These are phyloP conservation scores for Boletus sp. DNA, from an alignment of 768 basidiomycete genomes.

Conservation along the genomic window DNA sequence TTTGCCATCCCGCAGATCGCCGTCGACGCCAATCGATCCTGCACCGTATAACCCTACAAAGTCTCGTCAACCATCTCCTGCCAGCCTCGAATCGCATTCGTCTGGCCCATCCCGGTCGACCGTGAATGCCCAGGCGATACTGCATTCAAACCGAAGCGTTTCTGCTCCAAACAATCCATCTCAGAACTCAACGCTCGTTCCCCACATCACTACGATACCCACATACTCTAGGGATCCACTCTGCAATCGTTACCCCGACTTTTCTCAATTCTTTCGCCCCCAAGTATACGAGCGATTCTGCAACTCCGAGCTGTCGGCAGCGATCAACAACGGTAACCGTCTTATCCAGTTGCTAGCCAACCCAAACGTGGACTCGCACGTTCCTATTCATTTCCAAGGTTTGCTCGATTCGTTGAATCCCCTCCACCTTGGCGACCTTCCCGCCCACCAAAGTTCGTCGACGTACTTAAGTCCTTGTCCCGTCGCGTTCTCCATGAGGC, in stretches of 20 bases:
- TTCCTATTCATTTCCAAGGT: background rate
- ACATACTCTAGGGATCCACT: slow-evolving; percentile 33
- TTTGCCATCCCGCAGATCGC: background rate
- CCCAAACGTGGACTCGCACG: background rate
- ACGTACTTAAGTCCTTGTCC: slow-evolving; percentile 12
- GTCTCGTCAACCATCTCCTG: background rate
- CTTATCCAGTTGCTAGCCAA: background rate
- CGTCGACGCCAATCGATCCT: slow-evolving; percentile 2
- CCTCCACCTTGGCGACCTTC: background rate
- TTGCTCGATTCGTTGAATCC: background rate
- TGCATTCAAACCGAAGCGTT: background rate
- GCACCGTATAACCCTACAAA: background rate
- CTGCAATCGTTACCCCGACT: slow-evolving; percentile 32
- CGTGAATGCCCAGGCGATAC: background rate
- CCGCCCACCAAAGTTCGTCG: background rate
- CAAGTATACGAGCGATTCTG: slow-evolving; percentile 9
- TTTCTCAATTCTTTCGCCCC: slow-evolving; percentile 31
- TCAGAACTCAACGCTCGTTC: background rate
- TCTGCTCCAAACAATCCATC: background rate
- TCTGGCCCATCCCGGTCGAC: background rate
- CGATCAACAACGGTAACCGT: background rate
- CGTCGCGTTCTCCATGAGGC: slow-evolving; percentile 20
- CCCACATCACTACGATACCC: background rate
- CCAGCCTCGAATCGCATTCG: background rate
- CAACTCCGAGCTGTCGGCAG: background rate